Evolutionary conservation across 768 basidiomycete genomes (phyloP), one percentile per base, ranked within the genome.

Genomic region (Daedaleopsis nitida): DNA sequence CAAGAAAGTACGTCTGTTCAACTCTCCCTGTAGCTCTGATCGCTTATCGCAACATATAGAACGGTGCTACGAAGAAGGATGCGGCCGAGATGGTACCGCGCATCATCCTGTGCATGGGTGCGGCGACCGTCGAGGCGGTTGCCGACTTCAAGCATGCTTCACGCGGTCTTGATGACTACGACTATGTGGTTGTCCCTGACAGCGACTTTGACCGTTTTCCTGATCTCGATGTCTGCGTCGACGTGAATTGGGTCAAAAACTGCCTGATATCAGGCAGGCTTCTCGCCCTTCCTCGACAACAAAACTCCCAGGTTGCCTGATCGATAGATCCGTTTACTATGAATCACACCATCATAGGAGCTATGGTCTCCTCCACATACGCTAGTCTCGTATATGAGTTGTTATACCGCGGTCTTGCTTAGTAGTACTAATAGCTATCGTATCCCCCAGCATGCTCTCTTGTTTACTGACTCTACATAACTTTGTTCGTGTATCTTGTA

Each of bases 41-140:
- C 11, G 47, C 23, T 55, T n/a, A 32, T 50, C 3, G 14, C 37
- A 45, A 5, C 17, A 19, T 34, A 12, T 6, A 43, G 21, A 53
- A 65, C 21, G 61, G 55, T 77, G 76, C 59, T 58, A 69, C 16
- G 73, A 74, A 60, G 66, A 69, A 21, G 10, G 44, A 8, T 10
- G 59, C 67, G 44, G 68, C 77, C 77, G 80, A 78, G 65, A 77
- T 69, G 49, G 82, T 85, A 64, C 84, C 81, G 23, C 84, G 83
- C 53, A 89, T 95, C 62, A 81, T 93, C 38, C 72, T 92, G 45
- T 83, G 84, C 34, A 91, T 95, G 86, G 92, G 93, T 0, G 91
- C 94, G 0, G 73, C 75, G 8, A 77, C 74, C 13, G 87, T 96
- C 49, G 89, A 92, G 71, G 85, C 86, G 2, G 82, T 87, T 32